Evolutionary conservation across 1,284 basidiomycete species (phyloP).

Genomic region (Ustilago esculenta): DNA sequence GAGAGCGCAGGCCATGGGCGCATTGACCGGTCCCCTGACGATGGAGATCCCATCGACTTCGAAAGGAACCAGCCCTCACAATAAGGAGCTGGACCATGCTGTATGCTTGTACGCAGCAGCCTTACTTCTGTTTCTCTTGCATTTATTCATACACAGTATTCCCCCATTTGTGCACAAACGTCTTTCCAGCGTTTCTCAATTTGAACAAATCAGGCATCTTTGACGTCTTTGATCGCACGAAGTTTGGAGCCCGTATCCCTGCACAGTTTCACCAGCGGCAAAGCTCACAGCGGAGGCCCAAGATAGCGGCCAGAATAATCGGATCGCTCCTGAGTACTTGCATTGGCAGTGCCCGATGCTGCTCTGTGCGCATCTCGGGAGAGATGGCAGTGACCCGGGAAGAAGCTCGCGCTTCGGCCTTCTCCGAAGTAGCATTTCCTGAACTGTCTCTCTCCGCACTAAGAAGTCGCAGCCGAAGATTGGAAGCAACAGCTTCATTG

Average conservation of each 20-base stretch:
- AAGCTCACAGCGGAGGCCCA: too few species aligned
- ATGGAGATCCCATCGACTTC: too few species aligned
- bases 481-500: not conserved
- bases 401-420: conserved; percentile 3
- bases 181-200: not conserved
- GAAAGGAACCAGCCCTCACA: conserved; percentile 8
- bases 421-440: conserved; percentile 3
- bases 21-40: too few species aligned
- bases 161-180: conserved; percentile 8
- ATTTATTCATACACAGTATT: conserved; percentile 35
- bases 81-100: not conserved
- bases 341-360: not conserved
- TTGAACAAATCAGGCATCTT: too few species aligned
- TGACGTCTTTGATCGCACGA: too few species aligned
- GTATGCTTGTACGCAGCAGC: too few species aligned
- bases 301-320: too few species aligned
- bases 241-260: too few species aligned
- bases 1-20: too few species aligned
- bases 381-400: not conserved
- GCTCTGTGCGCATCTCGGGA: conserved; percentile 2
- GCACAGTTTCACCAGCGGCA: too few species aligned
- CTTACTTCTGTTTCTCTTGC: conserved; percentile 17
- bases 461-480: not conserved
- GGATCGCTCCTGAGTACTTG: too few species aligned
- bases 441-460: not conserved